A percentile compares a stretch with the other conserved stretches of the same genome.
phyloP scores from a whole-genome alignment of 2,329 filamentous ascomycete genomes.

The Chaetomiaceae sp. region DNA sequence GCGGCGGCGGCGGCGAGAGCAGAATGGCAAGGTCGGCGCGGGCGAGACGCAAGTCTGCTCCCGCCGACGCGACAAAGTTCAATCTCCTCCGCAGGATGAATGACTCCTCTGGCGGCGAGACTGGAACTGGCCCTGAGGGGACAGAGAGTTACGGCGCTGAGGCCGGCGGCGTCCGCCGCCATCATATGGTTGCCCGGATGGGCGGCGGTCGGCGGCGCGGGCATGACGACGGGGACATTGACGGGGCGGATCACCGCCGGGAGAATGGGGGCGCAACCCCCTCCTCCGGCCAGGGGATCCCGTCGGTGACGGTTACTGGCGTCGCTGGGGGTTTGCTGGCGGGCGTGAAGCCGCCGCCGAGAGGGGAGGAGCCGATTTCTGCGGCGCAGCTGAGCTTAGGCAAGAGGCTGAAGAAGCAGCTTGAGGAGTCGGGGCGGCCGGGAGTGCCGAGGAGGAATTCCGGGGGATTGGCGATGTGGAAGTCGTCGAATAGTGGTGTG shows the following conservation, averaged over 20 bases:
- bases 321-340: not conserved
- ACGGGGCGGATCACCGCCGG: slow-evolving; percentile 37
- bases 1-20: not conserved
- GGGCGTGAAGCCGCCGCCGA: slow-evolving; percentile 24
- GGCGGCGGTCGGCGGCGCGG: not conserved
- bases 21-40: not conserved
- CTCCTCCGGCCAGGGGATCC: slow-evolving; percentile 17
- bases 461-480: slow-evolving; percentile 25
- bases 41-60: slow-evolving; percentile 28
- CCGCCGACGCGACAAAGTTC: slow-evolving; percentile 25
- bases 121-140: not conserved
- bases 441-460: slow-evolving; percentile 38
- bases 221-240: slow-evolving; percentile 25
- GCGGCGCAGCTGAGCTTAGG: slow-evolving; percentile 48
- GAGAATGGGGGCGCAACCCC: slow-evolving; percentile 34
- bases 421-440: slow-evolving; percentile 44
- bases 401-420: slow-evolving; percentile 46
- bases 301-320: slow-evolving; percentile 1
- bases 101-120: not conserved
- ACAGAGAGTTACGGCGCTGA: not conserved
- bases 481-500: slow-evolving; percentile 3
- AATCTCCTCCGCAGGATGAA: not conserved
- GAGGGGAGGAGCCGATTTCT: slow-evolving; percentile 34
- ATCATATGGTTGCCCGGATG: no score
- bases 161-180: no score